These are phyloP conservation scores for Priceomyces fermenticarens DNA, from an alignment of 805 yeast species.

Conservation along the genomic window DNA sequence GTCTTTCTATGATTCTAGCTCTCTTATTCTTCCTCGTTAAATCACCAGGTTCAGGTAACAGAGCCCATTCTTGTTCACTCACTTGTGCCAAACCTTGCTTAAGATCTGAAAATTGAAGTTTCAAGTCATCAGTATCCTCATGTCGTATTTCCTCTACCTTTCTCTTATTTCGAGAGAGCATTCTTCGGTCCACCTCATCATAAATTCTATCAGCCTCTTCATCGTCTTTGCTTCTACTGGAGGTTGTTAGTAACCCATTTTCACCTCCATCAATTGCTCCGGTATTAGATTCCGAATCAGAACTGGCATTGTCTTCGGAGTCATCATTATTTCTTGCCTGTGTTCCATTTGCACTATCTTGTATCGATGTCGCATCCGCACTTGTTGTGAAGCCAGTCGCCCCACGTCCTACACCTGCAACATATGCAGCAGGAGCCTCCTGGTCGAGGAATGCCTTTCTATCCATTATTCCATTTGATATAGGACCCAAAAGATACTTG, in stretches of 20 bases:
- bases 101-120: constrained; percentile 59
- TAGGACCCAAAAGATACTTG: no score
- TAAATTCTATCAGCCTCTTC: constrained; percentile 77
- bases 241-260: constrained; percentile 27
- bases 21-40: constrained; percentile 79
- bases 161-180: constrained; percentile 31
- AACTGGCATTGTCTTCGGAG: constrained; percentile 22
- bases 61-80: constrained; percentile 72
- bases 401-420: constrained; percentile 93
- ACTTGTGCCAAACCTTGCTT: constrained; percentile 60
- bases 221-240: constrained; percentile 49
- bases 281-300: constrained; percentile 9
- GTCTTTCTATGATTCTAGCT: constrained; percentile 56
- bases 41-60: constrained; percentile 85
- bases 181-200: constrained; percentile 59
- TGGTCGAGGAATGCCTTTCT: constrained; percentile 70
- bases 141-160: constrained; percentile 1
- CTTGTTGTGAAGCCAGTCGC: constrained; percentile 90
- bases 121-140: constrained; percentile 10
- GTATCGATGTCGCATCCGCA: constrained; percentile 60
- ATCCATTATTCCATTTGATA: constrained; percentile 32
- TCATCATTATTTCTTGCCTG: constrained; percentile 24
- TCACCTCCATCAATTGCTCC: constrained; percentile 31
- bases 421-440: constrained; percentile 84
- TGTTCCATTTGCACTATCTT: constrained; percentile 14